phyloP scores from a whole-genome alignment of 2,329 filamentous ascomycete genomes.

The Mollisiaceae sp. region DNA sequence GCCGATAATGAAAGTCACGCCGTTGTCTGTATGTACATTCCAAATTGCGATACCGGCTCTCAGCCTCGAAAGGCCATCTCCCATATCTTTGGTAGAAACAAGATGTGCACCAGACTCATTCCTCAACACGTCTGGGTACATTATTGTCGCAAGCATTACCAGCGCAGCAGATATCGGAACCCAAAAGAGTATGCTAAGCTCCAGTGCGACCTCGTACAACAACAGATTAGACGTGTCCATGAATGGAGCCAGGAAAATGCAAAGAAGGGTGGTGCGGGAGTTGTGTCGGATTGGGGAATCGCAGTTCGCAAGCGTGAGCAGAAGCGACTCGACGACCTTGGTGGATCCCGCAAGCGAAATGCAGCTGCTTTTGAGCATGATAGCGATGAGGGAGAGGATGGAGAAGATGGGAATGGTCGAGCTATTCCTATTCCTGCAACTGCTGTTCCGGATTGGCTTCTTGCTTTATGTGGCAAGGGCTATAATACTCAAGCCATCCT shows the following conservation, averaged over 20 bases:
- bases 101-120: constrained; percentile 73
- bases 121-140: constrained; percentile 74
- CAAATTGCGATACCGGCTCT: constrained; percentile 63
- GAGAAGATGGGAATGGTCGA: constrained; percentile 30
- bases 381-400: constrained; percentile 33
- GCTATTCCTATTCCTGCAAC: constrained; percentile 35
- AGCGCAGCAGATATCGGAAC: constrained; percentile 74
- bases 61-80: constrained; percentile 76
- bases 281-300: constrained; percentile 65
- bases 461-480: constrained; percentile 40
- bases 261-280: constrained; percentile 45
- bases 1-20: constrained; percentile 24
- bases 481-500: constrained; percentile 45
- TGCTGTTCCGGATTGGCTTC: constrained; percentile 43
- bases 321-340: constrained; percentile 55
- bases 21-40: constrained; percentile 57
- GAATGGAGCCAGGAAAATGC: constrained; percentile 63
- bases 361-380: constrained; percentile 31
- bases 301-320: constrained; percentile 69
- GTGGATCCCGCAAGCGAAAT: constrained; percentile 38
- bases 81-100: constrained; percentile 84
- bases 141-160: constrained; percentile 83
- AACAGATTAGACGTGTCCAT: constrained; percentile 66
- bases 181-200: constrained; percentile 62
- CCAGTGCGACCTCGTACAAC: constrained; percentile 67